Percentiles rank a stretch among this genome's conserved stretches.
phyloP scores from a whole-genome alignment of 2,329 filamentous ascomycete species.

The Xylaria sp. region DNA sequence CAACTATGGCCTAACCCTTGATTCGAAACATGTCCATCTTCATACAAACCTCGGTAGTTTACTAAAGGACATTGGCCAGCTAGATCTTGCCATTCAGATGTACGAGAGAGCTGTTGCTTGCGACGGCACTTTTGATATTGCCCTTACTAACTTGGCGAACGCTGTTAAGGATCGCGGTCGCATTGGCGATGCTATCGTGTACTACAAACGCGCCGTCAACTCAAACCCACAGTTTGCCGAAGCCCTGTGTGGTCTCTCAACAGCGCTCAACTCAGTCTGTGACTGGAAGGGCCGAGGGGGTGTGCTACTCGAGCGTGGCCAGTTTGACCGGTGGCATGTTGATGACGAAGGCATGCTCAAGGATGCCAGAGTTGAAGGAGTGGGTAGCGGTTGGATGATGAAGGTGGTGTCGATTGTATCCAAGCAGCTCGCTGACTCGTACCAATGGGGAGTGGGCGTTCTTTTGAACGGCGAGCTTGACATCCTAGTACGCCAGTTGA shows the following conservation, averaged over 20 bases:
- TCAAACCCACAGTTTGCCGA: conserved; percentile 96
- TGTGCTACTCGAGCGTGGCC: conserved; percentile 65
- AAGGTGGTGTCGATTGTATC: conserved; percentile 86
- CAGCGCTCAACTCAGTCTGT: conserved; percentile 93
- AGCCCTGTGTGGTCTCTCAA: conserved; percentile 91
- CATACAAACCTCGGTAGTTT: conserved; percentile 95
- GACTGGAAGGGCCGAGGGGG: conserved; percentile 90
- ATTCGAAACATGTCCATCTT: conserved; percentile 85
- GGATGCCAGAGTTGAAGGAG: conserved; percentile 59
- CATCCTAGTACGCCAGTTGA: conserved; percentile 45
- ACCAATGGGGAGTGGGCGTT: conserved; percentile 73
- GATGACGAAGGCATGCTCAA: conserved; percentile 75
- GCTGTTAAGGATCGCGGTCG: conserved; percentile 95
- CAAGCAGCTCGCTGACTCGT: conserved; percentile 80
- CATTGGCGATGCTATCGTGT: conserved; percentile 84
- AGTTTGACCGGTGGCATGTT: conserved; percentile 88
- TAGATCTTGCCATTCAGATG: conserved; percentile 90
- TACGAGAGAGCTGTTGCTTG: conserved; percentile 91
- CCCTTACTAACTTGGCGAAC: conserved; percentile 91
- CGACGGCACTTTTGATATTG: conserved; percentile 94
- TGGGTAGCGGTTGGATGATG: conserved; percentile 75
- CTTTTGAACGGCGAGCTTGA: conserved; percentile 53
- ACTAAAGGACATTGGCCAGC: conserved; percentile 90
- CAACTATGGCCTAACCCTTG: conserved; percentile 83
- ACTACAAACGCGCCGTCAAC: conserved; percentile 83